Percentiles rank a stretch among this genome's conserved stretches.
Evolutionary conservation across 2,329 filamentous ascomycete species (phyloP).

Genomic region (Penicillium fuscoglaucum): DNA sequence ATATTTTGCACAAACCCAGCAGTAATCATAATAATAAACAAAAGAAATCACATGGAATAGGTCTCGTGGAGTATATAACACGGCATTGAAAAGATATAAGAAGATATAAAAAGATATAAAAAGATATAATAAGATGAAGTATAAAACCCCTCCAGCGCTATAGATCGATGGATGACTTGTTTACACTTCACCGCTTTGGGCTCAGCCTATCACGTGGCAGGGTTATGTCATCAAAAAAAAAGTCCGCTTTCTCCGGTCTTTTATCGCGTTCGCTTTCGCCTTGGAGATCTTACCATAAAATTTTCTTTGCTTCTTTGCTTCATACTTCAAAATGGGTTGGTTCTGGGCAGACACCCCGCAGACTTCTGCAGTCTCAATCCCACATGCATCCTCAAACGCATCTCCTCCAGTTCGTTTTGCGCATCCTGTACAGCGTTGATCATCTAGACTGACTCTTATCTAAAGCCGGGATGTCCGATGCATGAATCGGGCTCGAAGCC

Average conservation of each 20-base stretch:
- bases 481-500: slow-evolving; percentile 51
- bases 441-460: slow-evolving; percentile 23
- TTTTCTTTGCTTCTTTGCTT: slow-evolving; percentile 5
- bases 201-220: slow-evolving; percentile 3
- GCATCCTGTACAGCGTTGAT: not conserved
- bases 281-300: not conserved
- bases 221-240: slow-evolving; percentile 17
- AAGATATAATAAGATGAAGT: not conserved
- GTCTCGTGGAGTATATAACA: not conserved
- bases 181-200: slow-evolving; percentile 4
- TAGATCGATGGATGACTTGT: not conserved
- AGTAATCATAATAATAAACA: not conserved
- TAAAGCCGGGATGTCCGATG: slow-evolving; percentile 69
- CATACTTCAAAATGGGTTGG: slow-evolving; percentile 60
- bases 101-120: no score
- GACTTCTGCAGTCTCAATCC: slow-evolving; percentile 48
- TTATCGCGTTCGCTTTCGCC: slow-evolving; percentile 20
- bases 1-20: not conserved
- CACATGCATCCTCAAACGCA: slow-evolving; percentile 48
- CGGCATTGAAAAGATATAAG: not conserved
- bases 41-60: not conserved
- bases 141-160: not conserved
- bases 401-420: slow-evolving; percentile 55
- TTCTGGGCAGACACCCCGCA: slow-evolving; percentile 64
- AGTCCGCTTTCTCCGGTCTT: slow-evolving; percentile 19